Percentiles rank a stretch among this genome's conserved stretches.
These are phyloP conservation scores for Dacryopinax primogenitus DNA, from an alignment of 768 basidiomycete species.

Conservation along the genomic window DNA sequence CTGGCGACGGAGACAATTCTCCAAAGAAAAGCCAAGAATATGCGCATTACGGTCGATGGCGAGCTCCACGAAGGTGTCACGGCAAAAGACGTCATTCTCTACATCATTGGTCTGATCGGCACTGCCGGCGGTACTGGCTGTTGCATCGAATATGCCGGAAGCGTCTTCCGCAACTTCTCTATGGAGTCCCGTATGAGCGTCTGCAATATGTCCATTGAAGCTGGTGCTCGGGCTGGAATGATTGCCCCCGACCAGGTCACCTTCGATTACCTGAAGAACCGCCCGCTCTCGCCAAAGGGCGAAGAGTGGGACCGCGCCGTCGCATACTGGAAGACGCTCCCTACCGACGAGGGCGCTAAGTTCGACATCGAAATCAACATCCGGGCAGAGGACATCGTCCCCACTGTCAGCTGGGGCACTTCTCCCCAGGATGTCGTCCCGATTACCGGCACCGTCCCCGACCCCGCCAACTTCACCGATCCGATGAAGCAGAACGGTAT, in stretches of 20 bases:
- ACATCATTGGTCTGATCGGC: slow-evolving; percentile 82
- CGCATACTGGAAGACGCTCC: slow-evolving; percentile 73
- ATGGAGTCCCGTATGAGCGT: slow-evolving; percentile 88
- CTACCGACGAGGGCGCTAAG: slow-evolving; percentile 66
- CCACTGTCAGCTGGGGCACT: slow-evolving; percentile 87
- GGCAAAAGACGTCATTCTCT: slow-evolving; percentile 81
- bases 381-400: slow-evolving; percentile 70
- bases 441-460: slow-evolving; percentile 69
- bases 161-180: slow-evolving; percentile 66
- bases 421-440: slow-evolving; percentile 79
- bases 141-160: slow-evolving; percentile 87
- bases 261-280: slow-evolving; percentile 66
- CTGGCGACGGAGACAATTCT: slow-evolving; percentile 82
- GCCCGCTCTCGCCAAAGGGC: slow-evolving; percentile 66
- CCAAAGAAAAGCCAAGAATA: slow-evolving; percentile 81
- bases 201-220: slow-evolving; percentile 94
- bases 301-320: slow-evolving; percentile 76
- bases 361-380: slow-evolving; percentile 76
- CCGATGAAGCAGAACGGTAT: slow-evolving; percentile 53
- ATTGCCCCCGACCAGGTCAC: slow-evolving; percentile 81
- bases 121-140: slow-evolving; percentile 89
- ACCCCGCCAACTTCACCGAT: slow-evolving; percentile 55
- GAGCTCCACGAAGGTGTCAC: slow-evolving; percentile 66
- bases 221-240: slow-evolving; percentile 86
- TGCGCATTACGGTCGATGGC: slow-evolving; percentile 82